Evolutionary conservation across 345 rosid species (phyloP).

Genomic region (Angophora floribunda): DNA sequence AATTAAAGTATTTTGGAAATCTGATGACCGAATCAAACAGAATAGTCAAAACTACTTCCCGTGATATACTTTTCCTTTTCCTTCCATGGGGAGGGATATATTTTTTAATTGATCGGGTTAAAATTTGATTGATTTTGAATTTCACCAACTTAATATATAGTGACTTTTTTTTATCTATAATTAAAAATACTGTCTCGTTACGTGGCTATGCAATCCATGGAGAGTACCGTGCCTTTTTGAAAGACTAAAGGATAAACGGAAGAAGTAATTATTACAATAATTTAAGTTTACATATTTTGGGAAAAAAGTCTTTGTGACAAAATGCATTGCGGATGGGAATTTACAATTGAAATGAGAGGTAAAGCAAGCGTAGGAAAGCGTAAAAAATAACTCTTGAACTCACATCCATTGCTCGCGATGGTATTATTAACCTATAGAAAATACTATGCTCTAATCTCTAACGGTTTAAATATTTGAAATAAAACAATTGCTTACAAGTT

Average conservation of each 20-base stretch:
- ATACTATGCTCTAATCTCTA: not conserved
- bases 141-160: not conserved
- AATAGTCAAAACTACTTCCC: not conserved
- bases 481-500: not conserved
- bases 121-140: not conserved
- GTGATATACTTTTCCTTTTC: not conserved
- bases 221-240: not conserved
- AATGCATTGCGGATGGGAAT: not conserved
- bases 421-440: not conserved
- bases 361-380: not conserved
- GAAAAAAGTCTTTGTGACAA: not conserved
- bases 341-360: not conserved
- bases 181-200: not conserved
- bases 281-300: not conserved
- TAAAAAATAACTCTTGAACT: not conserved
- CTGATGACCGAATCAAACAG: not conserved
- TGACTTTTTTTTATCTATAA: not conserved
- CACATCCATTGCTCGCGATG: not conserved
- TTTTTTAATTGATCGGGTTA: not conserved
- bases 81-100: not conserved
- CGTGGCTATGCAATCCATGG: not conserved
- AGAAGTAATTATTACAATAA: not conserved
- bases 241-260: not conserved
- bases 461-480: not conserved
- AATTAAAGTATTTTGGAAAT: not conserved